Evolutionary conservation across 1,284 basidiomycete genomes (phyloP), one percentile per base, ranked within the genome.

Genomic region (Mycena citricolor): DNA sequence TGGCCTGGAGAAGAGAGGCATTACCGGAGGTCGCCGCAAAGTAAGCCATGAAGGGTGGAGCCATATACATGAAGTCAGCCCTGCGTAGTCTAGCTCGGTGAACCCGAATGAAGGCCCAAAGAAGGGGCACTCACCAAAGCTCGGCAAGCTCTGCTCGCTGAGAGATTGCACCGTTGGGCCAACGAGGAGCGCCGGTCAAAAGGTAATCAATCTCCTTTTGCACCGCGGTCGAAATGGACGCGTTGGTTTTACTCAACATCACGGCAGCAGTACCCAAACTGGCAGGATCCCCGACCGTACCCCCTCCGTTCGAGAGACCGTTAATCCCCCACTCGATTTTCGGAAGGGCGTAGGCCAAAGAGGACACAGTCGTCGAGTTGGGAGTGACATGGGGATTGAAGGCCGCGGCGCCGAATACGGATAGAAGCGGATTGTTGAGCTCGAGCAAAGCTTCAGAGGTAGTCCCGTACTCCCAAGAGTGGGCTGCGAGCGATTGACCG

Each of bases 31-130:
- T 67, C 0, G 69, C 70, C 5, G 73, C 79, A 42, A 76, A 70
- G 52, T 74, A 79, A 0, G 78, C 78, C n/a, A 32, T 8, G 8
- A 79, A 80, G 1, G 81, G 81, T 4, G 78, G 77, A 5, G 73
- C 77, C 79, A 83, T 83, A 59, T 74, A 81, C 2, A 80, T 64
- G 49, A 20, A 62, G 70, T 83, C 80, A 13, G 77, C 68, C 80
- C 79, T 81, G 61, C 8, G 30, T 14, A 21, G 4, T n/a, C n/a
- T n/a, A n/a, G n/a, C n/a, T n/a, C n/a, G n/a, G n/a, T n/a, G n/a
- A n/a, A n/a, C n/a, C n/a, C n/a, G n/a, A n/a, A n/a, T n/a, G n/a
- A n/a, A n/a, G n/a, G n/a, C n/a, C n/a, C n/a, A 31, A 31, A 47
- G 8, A 25, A 5, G 8, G 30, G 38, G 35, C 40, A 55, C 63